These are phyloP conservation scores for Ganoderma lucidum DNA, from an alignment of 1,284 basidiomycete species.

Conservation along the genomic window DNA sequence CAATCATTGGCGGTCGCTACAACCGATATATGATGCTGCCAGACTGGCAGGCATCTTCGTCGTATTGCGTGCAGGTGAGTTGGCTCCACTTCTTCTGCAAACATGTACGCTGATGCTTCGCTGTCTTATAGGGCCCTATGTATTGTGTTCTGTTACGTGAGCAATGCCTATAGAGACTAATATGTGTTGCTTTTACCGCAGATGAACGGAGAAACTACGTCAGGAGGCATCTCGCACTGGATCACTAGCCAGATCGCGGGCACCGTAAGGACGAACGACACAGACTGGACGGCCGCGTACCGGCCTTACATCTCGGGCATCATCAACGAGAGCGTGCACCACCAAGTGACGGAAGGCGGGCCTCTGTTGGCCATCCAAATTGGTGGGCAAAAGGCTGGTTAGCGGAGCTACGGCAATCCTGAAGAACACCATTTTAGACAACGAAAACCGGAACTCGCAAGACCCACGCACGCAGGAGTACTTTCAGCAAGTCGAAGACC, in stretches of 20 bases:
- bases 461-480: slow-evolving; percentile 49
- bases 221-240: slow-evolving; percentile 85
- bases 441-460: slow-evolving; percentile 69
- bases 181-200: slow-evolving; percentile 42
- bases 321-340: slow-evolving; percentile 63
- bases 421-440: slow-evolving; percentile 54
- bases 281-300: slow-evolving; percentile 76
- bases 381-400: slow-evolving; percentile 41
- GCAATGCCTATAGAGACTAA: neutral
- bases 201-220: slow-evolving; percentile 85
- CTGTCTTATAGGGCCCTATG: slow-evolving; percentile 21
- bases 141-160: neutral
- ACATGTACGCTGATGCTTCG: neutral
- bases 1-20: slow-evolving; percentile 69
- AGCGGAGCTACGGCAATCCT: no score
- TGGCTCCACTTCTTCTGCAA: neutral
- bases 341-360: slow-evolving; percentile 78
- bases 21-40: slow-evolving; percentile 60
- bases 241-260: slow-evolving; percentile 72
- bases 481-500: slow-evolving; percentile 67
- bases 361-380: slow-evolving; percentile 63
- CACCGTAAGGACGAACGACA: slow-evolving; percentile 71
- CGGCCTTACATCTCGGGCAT: slow-evolving; percentile 73
- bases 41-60: slow-evolving; percentile 55
- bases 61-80: slow-evolving; percentile 52